A percentile compares a stretch with the other conserved stretches of the same genome.
phyloP scores from a whole-genome alignment of 2,329 filamentous ascomycete genomes.

The Trichophyton benhamiae region DNA sequence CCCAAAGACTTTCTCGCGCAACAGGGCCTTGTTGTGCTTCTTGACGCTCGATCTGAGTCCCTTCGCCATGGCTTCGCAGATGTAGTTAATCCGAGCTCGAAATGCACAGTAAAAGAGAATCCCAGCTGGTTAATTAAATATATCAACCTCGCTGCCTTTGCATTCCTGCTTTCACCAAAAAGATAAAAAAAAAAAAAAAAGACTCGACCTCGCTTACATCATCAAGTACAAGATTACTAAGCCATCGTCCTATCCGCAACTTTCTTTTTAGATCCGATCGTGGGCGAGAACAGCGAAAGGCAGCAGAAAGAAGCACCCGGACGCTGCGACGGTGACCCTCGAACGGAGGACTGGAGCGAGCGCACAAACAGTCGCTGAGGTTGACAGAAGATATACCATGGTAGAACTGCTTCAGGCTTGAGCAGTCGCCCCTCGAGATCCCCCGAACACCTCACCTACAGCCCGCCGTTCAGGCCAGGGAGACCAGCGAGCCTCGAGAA shows the following conservation, averaged over 20 bases:
- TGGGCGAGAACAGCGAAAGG: not conserved
- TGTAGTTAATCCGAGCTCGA: not conserved
- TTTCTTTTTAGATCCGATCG: not conserved
- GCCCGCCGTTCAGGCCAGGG: no score
- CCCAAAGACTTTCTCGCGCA: constrained; percentile 72
- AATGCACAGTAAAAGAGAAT: not conserved
- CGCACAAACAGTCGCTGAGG: not conserved
- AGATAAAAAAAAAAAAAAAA: not conserved
- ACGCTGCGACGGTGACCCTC: not conserved
- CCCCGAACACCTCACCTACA: no score
- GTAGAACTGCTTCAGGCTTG: not conserved
- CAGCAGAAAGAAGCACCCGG: not conserved
- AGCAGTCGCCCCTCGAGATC: not conserved
- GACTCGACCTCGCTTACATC: not conserved
- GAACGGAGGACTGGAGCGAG: not conserved
- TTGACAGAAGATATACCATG: not conserved
- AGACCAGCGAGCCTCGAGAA: not conserved
- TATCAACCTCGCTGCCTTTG: not conserved
- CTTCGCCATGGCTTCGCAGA: constrained; percentile 60
- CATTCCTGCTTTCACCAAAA: not conserved
- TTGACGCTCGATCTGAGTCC: constrained; percentile 63
- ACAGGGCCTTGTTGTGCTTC: constrained; percentile 71
- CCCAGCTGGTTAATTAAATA: not conserved
- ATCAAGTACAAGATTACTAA: not conserved
- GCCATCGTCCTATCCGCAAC: not conserved